These are phyloP conservation scores for Holtermannia corniformis DNA, from an alignment of 768 basidiomycete genomes.

Conservation along the genomic window DNA sequence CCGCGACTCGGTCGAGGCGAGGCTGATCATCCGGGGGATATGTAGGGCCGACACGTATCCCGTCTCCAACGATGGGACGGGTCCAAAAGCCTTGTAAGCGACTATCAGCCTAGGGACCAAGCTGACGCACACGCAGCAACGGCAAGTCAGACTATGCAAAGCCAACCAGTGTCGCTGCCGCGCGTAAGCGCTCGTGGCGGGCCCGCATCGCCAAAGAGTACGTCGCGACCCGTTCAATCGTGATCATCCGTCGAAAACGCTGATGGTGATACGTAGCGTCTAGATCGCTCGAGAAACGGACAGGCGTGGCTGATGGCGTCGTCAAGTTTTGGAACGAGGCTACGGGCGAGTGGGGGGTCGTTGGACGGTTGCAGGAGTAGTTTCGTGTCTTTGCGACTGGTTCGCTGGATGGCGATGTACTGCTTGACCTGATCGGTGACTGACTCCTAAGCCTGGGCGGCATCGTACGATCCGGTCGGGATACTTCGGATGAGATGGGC, in stretches of 20 bases:
- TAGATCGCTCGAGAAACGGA: not conserved
- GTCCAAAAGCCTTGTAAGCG: conserved; percentile 6
- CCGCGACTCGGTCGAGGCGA: not conserved
- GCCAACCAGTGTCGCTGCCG: not conserved
- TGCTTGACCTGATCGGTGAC: too few species aligned
- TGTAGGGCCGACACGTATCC: conserved; percentile 1
- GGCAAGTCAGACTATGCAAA: not conserved
- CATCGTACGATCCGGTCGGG: too few species aligned
- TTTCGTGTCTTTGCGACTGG: too few species aligned
- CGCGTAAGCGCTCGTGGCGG: not conserved
- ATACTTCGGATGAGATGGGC: too few species aligned
- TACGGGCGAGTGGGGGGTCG: not conserved
- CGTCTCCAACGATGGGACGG: conserved; percentile 7
- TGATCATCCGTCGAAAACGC: too few species aligned
- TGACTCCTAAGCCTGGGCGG: too few species aligned
- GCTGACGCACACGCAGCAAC: not conserved
- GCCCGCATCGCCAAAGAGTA: not conserved
- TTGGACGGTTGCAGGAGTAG: too few species aligned
- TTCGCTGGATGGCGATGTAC: too few species aligned
- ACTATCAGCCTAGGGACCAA: not conserved
- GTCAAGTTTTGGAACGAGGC: not conserved
- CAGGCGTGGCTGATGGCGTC: not conserved
- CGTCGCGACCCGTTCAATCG: too few species aligned
- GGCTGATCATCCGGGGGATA: too few species aligned
- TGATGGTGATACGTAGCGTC: too few species aligned